phyloP scores from a whole-genome alignment of 169 alveolate genomes.

The Theileria orientalis region DNA sequence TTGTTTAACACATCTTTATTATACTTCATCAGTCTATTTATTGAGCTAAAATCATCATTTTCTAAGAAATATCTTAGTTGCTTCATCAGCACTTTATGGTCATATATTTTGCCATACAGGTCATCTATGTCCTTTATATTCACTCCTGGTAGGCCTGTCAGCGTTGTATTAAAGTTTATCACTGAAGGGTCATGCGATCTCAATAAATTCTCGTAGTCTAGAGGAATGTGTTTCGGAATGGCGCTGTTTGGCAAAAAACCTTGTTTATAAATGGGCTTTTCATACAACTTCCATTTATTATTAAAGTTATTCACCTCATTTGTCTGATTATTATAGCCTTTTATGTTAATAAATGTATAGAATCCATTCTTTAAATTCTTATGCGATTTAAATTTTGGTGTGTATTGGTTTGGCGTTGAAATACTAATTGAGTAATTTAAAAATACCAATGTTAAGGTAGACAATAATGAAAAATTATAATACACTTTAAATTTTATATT shows the following conservation, averaged over 20 bases:
- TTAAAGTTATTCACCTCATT: neutral
- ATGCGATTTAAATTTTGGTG: neutral
- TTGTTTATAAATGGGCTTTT: constrained; percentile 32
- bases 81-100: constrained; percentile 69
- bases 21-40: constrained; percentile 64
- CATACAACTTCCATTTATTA: constrained; percentile 9
- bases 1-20: constrained; percentile 67
- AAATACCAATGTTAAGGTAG: neutral
- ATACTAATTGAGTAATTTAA: neutral
- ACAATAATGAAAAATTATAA: neutral
- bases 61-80: constrained; percentile 72
- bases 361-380: constrained; percentile 1
- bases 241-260: neutral
- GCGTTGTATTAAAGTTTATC: constrained; percentile 76
- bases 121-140: constrained; percentile 65
- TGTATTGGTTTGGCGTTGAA: neutral
- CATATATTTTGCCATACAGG: constrained; percentile 72
- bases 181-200: constrained; percentile 66
- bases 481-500: neutral
- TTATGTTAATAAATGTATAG: neutral
- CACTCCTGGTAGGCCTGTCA: constrained; percentile 67
- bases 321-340: neutral
- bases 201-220: constrained; percentile 74
- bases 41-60: constrained; percentile 73
- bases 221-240: constrained; percentile 36